Conservation (phyloP, 495 filamentous ascomycete species). For the Penicillium diatomitis region DNA sequence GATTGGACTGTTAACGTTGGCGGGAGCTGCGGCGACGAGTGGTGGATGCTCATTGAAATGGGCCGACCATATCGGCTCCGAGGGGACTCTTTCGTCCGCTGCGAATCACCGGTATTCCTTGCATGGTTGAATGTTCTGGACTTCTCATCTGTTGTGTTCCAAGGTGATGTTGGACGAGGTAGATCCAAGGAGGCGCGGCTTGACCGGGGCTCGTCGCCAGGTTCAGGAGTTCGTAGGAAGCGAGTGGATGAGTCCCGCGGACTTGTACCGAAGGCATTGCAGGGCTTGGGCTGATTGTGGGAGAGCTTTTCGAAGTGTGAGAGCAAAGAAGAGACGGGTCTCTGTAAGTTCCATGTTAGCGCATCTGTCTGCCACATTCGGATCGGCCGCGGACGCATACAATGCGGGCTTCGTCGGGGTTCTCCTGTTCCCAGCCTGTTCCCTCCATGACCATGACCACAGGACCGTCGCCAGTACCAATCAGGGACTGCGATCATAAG, state of each 20-base stretch:
- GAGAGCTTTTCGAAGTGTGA: conserved; percentile 89
- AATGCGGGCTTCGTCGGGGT: conserved; percentile 37
- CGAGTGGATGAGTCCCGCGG: conserved; percentile 25
- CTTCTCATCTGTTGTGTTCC: conserved; percentile 25
- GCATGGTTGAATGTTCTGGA: conserved; percentile 10
- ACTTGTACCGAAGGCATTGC: conserved; percentile 17
- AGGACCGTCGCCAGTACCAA: conserved; percentile 17
- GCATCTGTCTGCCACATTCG: conserved; percentile 7
- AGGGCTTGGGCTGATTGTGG: conserved; percentile 35
- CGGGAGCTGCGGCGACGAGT: conserved; percentile 50
- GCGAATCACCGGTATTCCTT: conserved; percentile 13
- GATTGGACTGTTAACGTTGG: conserved; percentile 67
- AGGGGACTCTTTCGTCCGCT: conserved; percentile 27
- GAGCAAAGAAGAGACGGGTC: conserved; percentile 83
- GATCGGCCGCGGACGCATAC: conserved; percentile 28
- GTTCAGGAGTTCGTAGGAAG: conserved; percentile 31
- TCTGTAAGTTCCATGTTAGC: conserved; percentile 23
- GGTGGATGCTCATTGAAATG: conserved; percentile 42
- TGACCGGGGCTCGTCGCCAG: conserved; percentile 36
- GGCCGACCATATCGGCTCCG: conserved; percentile 27
- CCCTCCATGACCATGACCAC: conserved; percentile 32
- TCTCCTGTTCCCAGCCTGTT: conserved; percentile 26
- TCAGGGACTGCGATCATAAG: conserved; percentile 25
- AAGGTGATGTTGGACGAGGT: conserved; percentile 36
- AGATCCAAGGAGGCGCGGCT: conserved; percentile 45